These are phyloP conservation scores for Lentinula guzmanii DNA, from an alignment of 768 basidiomycete species.

Conservation along the genomic window DNA sequence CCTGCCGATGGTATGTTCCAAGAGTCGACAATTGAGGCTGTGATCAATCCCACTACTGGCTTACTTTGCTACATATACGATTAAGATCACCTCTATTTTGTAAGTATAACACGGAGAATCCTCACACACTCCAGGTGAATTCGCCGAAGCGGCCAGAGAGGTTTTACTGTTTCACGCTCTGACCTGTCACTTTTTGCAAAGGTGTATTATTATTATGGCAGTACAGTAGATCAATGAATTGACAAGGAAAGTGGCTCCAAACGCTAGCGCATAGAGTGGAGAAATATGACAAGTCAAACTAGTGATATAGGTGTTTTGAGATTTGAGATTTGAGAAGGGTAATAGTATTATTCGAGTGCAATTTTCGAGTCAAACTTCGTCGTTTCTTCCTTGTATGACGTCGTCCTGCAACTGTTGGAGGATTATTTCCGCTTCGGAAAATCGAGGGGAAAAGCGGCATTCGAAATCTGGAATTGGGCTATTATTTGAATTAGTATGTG, in stretches of 20 bases:
- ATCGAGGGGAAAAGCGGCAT: background rate
- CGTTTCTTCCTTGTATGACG: background rate
- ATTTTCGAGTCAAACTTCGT: background rate
- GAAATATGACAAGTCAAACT: too few species aligned
- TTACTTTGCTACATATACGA: constrained; percentile 30
- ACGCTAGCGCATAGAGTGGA: background rate
- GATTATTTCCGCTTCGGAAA: background rate
- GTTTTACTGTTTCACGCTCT: too few species aligned
- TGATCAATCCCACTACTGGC: constrained; percentile 23
- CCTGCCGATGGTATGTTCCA: constrained; percentile 20
- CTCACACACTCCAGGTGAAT: too few species aligned
- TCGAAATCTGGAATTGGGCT: background rate
- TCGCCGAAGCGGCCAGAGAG: too few species aligned
- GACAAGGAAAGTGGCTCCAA: background rate
- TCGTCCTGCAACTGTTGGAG: background rate
- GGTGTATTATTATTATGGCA: too few species aligned
- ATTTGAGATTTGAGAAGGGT: too few species aligned
- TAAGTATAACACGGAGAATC: too few species aligned
- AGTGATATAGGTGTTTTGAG: too few species aligned
- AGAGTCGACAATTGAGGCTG: constrained; percentile 16
- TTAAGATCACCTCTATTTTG: constrained; percentile 5
- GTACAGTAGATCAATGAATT: background rate
- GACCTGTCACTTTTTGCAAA: too few species aligned
- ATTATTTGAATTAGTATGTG: background rate
- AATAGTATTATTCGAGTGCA: too few species aligned